These are phyloP conservation scores for Rhizophagus sp. DNA, from an alignment of 192 early-diverging fungal genomes.

Conservation along the genomic window DNA sequence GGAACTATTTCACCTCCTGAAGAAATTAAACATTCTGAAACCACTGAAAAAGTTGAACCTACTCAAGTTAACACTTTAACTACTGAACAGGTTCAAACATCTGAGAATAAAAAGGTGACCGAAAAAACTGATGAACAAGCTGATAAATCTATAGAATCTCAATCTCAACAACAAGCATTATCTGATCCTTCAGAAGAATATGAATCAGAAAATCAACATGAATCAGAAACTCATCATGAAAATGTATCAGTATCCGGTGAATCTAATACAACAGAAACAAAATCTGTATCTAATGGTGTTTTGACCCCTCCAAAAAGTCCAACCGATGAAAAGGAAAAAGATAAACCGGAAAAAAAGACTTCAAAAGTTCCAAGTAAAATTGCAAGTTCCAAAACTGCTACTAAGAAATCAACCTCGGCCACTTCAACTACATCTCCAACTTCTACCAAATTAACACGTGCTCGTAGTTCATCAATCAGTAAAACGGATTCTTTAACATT, in stretches of 20 bases:
- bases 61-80: not conserved
- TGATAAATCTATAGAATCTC: not conserved
- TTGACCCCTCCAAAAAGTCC: conserved; percentile 33
- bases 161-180: not conserved
- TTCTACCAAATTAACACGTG: not conserved
- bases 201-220: not conserved
- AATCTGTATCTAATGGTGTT: not conserved
- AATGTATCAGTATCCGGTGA: conserved; percentile 14
- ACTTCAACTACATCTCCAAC: not conserved
- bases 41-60: not conserved
- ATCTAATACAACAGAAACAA: not conserved
- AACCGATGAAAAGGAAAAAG: conserved; percentile 18
- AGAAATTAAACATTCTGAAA: not conserved
- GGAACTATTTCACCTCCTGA: not conserved
- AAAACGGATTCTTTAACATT: not conserved
- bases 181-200: not conserved
- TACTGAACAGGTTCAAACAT: not conserved
- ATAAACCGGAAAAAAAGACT: not conserved
- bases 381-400: not conserved
- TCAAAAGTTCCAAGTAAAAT: conserved; percentile 11
- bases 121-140: not conserved
- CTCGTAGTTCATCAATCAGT: conserved; percentile 15
- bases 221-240: conserved; percentile 5
- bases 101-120: not conserved
- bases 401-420: not conserved